These are phyloP conservation scores for Linnemannia exigua DNA, from an alignment of 192 early-diverging fungal genomes.

Conservation along the genomic window DNA sequence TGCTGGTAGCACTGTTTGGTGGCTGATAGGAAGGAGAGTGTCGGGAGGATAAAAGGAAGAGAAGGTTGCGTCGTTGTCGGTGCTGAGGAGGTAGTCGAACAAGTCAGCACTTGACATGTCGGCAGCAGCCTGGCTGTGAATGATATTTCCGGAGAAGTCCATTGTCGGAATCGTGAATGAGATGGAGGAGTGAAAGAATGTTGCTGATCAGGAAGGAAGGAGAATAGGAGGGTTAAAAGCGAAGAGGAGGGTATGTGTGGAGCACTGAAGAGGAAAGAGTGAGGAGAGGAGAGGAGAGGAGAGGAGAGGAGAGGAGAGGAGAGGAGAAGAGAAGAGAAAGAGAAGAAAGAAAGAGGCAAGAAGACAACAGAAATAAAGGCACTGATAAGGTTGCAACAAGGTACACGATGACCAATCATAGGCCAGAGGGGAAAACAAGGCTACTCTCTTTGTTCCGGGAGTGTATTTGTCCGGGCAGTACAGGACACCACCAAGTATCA, in stretches of 20 bases:
- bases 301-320: not conserved
- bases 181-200: not conserved
- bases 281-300: not conserved
- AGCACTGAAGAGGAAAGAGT: no score
- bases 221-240: not conserved
- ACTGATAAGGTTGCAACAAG: not conserved
- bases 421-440: not conserved
- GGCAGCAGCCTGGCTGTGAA: not conserved
- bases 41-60: not conserved
- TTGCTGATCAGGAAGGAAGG: not conserved
- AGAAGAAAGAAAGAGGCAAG: not conserved
- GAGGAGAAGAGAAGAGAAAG: not conserved
- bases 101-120: constrained; percentile 21
- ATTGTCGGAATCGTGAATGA: not conserved
- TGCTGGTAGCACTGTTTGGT: not conserved
- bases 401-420: not conserved
- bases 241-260: not conserved
- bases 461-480: not conserved
- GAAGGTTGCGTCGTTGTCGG: not conserved
- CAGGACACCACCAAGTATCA: not conserved
- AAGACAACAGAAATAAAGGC: not conserved
- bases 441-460: not conserved
- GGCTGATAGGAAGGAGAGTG: not conserved
- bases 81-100: constrained; percentile 20
- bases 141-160: constrained; percentile 1